Evolutionary conservation across 257 asterid genomes (phyloP), one percentile per base, ranked within the genome.

Genomic region (Solanum chilense): DNA sequence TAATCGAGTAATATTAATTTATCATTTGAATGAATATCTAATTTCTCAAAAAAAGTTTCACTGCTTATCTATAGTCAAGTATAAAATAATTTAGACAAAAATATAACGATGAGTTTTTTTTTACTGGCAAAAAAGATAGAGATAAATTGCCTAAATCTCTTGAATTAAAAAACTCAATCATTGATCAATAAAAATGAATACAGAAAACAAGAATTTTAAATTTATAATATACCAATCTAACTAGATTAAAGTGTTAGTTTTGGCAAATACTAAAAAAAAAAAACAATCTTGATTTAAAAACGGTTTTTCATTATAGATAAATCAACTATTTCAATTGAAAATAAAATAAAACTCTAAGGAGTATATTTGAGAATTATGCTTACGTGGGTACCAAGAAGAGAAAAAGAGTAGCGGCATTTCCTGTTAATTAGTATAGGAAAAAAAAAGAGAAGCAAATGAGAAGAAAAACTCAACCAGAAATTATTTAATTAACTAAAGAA

Each of bases 371-470:
- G 83, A 60, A 64, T 64, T 35, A 35, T 73, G 76, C 81, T 73
- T 90, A 96, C 99, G 93, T 6, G 62, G 99, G 99, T 58, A 97
- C 94, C 91, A 94, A 87, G 96, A 93, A 96, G 33, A 96, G 96
- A 88, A 95, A 95, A 89, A 96, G 87, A 52, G 98, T 98, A 85
- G 88, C 91, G 25, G 91, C 94, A 91, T 95, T 96, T 82, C 98
- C 98, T 95, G 81, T 35, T 73, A 37, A 94, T 31, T 60, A 56
- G 45, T n/a, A 31, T 37, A 37, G 39, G 29, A 47, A 52, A 44
- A 64, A 64, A 56, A 42, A 85, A 16, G 13, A 86, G 39, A 27
- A 70, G 70, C 82, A 78, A 33, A 73, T 73, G 11, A 15, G n/a
- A 25, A 84, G 23, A 11, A 85, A 78, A 83, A 84, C 81, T 62